Conservation (phyloP, 306 rosid species). For the Castanea mollissima region DNA sequence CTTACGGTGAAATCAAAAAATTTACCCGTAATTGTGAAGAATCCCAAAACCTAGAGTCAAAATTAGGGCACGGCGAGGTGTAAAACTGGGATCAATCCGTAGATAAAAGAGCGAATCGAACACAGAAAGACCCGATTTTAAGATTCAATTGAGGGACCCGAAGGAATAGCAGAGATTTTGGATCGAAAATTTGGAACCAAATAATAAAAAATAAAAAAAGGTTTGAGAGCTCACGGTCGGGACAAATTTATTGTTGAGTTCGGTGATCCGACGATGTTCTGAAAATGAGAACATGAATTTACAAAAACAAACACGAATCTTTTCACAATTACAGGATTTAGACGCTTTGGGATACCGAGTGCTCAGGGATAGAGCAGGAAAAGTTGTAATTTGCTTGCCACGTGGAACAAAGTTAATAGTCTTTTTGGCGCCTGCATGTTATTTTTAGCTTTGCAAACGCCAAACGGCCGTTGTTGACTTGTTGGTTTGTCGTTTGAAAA, state of each 20-base stretch:
- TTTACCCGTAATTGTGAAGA: neutral
- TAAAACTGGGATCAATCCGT: conserved; percentile 6
- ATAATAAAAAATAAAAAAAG: neutral
- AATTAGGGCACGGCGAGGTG: neutral
- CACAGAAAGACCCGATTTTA: neutral
- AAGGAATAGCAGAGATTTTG: conserved; percentile 6
- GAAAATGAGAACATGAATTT: neutral
- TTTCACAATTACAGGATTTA: neutral
- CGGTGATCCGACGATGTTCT: neutral
- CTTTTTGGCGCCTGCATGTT: too few relatives aligned
- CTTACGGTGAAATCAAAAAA: neutral
- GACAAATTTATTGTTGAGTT: neutral
- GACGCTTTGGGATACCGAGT: conserved; percentile 9
- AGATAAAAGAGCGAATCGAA: conserved; percentile 4
- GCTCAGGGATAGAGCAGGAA: neutral
- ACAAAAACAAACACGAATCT: conserved; percentile 2
- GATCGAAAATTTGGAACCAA: neutral
- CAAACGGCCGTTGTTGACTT: too few relatives aligned
- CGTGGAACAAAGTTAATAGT: too few relatives aligned
- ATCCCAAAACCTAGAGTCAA: conserved; percentile 30
- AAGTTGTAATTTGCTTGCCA: too few relatives aligned
- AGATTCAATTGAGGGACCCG: neutral
- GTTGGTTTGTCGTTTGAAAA: too few relatives aligned
- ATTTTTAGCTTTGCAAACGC: too few relatives aligned
- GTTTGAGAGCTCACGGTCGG: conserved; percentile 2